phyloP scores from a whole-genome alignment of 192 early-diverging fungal species.

The Coemansia sp. region DNA sequence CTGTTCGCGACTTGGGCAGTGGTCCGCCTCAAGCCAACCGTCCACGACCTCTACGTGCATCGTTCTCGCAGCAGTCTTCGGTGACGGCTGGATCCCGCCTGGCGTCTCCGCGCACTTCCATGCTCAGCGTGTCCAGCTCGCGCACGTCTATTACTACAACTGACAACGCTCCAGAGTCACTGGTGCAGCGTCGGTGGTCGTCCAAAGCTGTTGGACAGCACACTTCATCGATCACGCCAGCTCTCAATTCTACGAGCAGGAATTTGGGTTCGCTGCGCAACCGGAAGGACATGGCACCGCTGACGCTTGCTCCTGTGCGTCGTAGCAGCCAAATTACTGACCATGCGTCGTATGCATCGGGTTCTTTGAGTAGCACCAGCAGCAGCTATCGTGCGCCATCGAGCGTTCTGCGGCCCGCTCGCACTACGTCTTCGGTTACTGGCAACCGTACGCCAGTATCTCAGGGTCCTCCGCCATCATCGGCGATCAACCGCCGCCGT shows the following conservation, averaged over 20 bases:
- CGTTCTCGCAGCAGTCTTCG: not conserved
- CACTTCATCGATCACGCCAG: not conserved
- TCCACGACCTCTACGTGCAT: not conserved
- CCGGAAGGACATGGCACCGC: slow-evolving; percentile 15
- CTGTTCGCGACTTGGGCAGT: not conserved
- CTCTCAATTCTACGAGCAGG: not conserved
- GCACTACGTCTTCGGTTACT: not conserved
- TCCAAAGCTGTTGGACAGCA: not conserved
- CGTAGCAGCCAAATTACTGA: slow-evolving; percentile 5
- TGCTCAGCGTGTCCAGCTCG: slow-evolving; percentile 7
- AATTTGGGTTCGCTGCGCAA: slow-evolving; percentile 11
- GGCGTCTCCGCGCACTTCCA: not conserved
- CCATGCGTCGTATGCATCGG: not conserved
- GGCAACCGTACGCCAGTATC: slow-evolving; percentile 1
- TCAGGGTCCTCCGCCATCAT: not conserved
- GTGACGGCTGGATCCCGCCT: not conserved
- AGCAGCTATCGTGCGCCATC: not conserved
- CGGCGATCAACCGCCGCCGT: slow-evolving; percentile 7
- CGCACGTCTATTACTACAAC: slow-evolving; percentile 3
- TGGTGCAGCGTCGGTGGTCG: not conserved
- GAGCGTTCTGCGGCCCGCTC: not conserved
- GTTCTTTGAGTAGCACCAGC: slow-evolving; percentile 1
- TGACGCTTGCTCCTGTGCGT: slow-evolving; percentile 12
- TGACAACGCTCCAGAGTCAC: not conserved
- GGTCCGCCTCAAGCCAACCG: not conserved